phyloP scores from a whole-genome alignment of 495 filamentous ascomycete genomes.

The Penicillium ucsense region DNA sequence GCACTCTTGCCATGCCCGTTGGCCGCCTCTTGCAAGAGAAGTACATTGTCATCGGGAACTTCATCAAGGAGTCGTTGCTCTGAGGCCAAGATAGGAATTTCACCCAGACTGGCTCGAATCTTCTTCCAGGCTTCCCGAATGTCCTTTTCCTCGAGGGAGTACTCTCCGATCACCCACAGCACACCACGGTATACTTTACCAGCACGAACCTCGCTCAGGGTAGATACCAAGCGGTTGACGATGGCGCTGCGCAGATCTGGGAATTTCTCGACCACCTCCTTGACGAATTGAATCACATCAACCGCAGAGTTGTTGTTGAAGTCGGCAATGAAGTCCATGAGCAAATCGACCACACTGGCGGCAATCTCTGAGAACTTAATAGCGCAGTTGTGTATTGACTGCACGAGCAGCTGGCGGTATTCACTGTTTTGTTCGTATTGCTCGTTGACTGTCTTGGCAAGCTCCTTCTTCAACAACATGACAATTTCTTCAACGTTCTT shows the following conservation, averaged over 20 bases:
- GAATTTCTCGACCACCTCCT: constrained; percentile 98
- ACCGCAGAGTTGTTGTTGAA: constrained; percentile 96
- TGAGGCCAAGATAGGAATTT: constrained; percentile 93
- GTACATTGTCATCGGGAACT: constrained; percentile 55
- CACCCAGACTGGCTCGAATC: constrained; percentile 86
- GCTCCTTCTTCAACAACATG: constrained; percentile 91
- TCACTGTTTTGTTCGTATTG: constrained; percentile 98
- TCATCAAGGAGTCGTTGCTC: constrained; percentile 87
- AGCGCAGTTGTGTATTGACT: constrained; percentile 94
- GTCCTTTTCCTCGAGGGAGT: constrained; percentile 84
- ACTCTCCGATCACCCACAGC: constrained; percentile 97
- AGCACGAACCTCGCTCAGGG: constrained; percentile 85
- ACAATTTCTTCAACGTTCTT: constrained; percentile 99
- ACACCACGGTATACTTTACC: constrained; percentile 96
- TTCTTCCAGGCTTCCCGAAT: constrained; percentile 96
- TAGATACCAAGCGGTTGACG: constrained; percentile 79
- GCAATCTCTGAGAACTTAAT: constrained; percentile 99
- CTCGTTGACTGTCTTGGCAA: constrained; percentile 95
- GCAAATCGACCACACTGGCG: constrained; percentile 85
- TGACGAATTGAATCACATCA: constrained; percentile 96
- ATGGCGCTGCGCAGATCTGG: constrained; percentile 80
- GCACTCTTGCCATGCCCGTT: constrained; percentile 75
- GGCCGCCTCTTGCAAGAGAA: constrained; percentile 54
- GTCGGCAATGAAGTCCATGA: constrained; percentile 99
- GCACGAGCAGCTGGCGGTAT: constrained; percentile 90